A percentile compares a stretch with the other conserved stretches of the same genome.
Evolutionary conservation across 768 basidiomycete species (phyloP).

Genomic region (Sporobolomyces pararoseus): DNA sequence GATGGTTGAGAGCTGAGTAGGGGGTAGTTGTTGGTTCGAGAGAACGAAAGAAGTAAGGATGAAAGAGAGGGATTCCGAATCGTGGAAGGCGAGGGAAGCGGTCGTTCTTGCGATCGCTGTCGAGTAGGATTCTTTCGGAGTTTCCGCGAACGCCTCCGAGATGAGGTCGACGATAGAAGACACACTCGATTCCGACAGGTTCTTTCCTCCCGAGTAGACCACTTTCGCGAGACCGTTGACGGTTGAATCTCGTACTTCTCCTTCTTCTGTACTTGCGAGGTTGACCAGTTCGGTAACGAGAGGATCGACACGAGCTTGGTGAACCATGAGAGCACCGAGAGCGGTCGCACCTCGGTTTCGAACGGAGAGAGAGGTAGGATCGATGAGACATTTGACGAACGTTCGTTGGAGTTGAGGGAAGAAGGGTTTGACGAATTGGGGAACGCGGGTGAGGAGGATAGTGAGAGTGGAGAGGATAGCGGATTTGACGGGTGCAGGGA

Average conservation of each 20-base stretch:
- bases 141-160: constrained; percentile 70
- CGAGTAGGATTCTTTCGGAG: constrained; percentile 47
- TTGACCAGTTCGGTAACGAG: constrained; percentile 77
- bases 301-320: constrained; percentile 80
- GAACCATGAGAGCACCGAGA: constrained; percentile 82
- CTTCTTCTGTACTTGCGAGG: constrained; percentile 54
- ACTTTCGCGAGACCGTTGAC: constrained; percentile 66
- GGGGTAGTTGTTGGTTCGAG: constrained; percentile 62
- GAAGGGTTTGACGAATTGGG: constrained; percentile 89
- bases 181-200: constrained; percentile 71
- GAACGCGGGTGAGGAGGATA: constrained; percentile 78
- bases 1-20: constrained; percentile 53
- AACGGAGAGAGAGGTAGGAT: constrained; percentile 70
- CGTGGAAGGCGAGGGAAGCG: constrained; percentile 31
- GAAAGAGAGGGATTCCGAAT: constrained; percentile 1
- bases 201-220: constrained; percentile 69
- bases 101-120: constrained; percentile 30
- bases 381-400: constrained; percentile 86
- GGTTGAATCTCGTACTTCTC: constrained; percentile 67
- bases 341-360: constrained; percentile 77
- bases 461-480: constrained; percentile 82
- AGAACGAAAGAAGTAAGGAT: constrained; percentile 29
- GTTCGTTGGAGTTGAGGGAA: constrained; percentile 96
- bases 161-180: constrained; percentile 72
- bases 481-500: constrained; percentile 87